These are phyloP conservation scores for Juncus effusus DNA, from an alignment of 176 grass and related monocot species.

Conservation along the genomic window DNA sequence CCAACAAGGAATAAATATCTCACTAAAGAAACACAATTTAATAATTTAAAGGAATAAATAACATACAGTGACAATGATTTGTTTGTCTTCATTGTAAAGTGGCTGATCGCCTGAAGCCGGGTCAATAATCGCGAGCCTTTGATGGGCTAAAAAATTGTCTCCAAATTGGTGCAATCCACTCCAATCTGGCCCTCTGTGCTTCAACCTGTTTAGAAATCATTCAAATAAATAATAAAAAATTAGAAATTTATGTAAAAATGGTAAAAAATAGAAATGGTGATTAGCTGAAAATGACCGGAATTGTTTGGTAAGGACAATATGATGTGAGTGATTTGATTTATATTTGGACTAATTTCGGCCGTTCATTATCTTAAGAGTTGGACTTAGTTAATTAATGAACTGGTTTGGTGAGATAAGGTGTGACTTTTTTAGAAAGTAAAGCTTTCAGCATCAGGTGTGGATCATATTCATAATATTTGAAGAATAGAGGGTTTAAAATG, in stretches of 20 bases:
- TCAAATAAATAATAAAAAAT: background rate
- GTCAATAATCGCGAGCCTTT: slow-evolving; percentile 82
- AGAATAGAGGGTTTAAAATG: too few relatives aligned
- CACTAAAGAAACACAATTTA: background rate
- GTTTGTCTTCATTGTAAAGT: slow-evolving; percentile 73
- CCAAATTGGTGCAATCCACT: slow-evolving; percentile 76
- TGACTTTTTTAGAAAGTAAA: too few relatives aligned
- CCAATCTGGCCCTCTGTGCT: slow-evolving; percentile 91
- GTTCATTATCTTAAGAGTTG: too few relatives aligned
- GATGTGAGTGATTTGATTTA: slow-evolving; percentile 6
- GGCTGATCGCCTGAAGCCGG: slow-evolving; percentile 93
- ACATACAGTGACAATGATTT: slow-evolving; percentile 78
- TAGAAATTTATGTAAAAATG: background rate
- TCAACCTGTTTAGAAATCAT: slow-evolving; percentile 51
- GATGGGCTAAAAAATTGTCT: slow-evolving; percentile 78
- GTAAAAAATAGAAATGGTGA: background rate
- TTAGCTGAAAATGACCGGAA: slow-evolving; percentile 4
- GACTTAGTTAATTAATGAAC: too few relatives aligned
- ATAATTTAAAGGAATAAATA: background rate
- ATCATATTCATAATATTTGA: too few relatives aligned
- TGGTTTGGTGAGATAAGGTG: too few relatives aligned
- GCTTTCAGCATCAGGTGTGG: too few relatives aligned
- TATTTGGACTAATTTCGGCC: too few relatives aligned
- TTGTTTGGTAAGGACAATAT: slow-evolving; percentile 1
- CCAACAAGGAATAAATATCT: background rate